A percentile compares a stretch with the other conserved stretches of the same genome.
Conservation (phyloP, 495 filamentous ascomycete genomes). For the Talaromyces borbonicus region DNA sequence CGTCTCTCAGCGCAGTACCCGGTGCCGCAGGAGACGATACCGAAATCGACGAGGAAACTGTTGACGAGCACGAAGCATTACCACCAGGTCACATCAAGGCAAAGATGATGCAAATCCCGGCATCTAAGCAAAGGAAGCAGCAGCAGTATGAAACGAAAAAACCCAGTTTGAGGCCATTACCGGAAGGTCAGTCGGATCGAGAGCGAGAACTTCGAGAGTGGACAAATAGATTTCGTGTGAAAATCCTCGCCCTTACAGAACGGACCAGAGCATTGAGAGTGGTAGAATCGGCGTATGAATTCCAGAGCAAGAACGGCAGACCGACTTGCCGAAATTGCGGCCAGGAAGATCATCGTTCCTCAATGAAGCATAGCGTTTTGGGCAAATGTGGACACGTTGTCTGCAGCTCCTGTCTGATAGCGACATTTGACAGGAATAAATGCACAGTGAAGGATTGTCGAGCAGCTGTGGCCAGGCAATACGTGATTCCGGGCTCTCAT, state of each 20-base stretch:
- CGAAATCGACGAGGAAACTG: background rate
- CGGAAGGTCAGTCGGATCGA: constrained; percentile 4
- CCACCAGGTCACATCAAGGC: background rate
- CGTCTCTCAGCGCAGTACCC: background rate
- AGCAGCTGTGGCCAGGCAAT: constrained; percentile 14
- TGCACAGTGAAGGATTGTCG: constrained; percentile 25
- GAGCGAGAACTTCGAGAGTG: constrained; percentile 14
- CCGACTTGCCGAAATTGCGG: constrained; percentile 23
- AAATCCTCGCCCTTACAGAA: constrained; percentile 21
- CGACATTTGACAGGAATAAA: constrained; percentile 10
- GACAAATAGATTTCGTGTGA: constrained; percentile 16
- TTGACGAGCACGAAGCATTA: background rate
- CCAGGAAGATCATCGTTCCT: background rate
- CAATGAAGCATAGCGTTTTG: constrained; percentile 23
- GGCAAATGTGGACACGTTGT: constrained; percentile 43
- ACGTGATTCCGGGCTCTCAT: constrained; percentile 20
- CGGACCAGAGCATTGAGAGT: constrained; percentile 24
- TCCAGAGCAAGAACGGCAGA: constrained; percentile 14
- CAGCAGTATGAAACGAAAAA: constrained; percentile 3
- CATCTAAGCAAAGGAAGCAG: constrained; percentile 1
- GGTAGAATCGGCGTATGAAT: constrained; percentile 8
- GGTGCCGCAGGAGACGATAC: background rate
- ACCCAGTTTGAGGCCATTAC: constrained; percentile 1
- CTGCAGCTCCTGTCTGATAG: constrained; percentile 27
- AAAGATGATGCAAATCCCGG: background rate